Evolutionary conservation across 73 alveolate genomes (phyloP).

Genomic region (Paramecium sexaurelia): DNA sequence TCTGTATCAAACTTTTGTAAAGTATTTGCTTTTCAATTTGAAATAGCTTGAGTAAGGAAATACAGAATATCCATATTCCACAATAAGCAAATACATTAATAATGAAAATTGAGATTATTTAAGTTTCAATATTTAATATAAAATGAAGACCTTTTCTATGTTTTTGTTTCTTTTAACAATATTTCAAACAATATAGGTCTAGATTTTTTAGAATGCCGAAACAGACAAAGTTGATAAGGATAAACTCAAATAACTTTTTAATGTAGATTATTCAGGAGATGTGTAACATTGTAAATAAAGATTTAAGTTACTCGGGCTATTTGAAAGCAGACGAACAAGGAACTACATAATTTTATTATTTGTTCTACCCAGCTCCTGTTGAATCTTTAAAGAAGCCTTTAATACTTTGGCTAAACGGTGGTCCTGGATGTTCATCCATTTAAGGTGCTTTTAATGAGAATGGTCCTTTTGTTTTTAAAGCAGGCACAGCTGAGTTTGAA

Average conservation of each 20-base stretch:
- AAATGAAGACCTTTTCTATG: not conserved
- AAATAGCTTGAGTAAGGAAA: too few relatives aligned
- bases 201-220: not conserved
- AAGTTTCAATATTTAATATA: not conserved
- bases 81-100: not conserved
- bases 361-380: not conserved
- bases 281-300: not conserved
- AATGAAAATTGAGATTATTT: not conserved
- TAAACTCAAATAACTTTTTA: not conserved
- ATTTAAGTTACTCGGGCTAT: constrained; percentile 1
- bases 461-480: constrained; percentile 86
- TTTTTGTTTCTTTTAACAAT: not conserved
- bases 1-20: too few relatives aligned
- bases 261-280: not conserved
- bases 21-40: too few relatives aligned
- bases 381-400: constrained; percentile 70
- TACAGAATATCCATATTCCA: not conserved
- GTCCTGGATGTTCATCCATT: constrained; percentile 93
- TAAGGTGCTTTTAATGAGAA: constrained; percentile 87
- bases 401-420: constrained; percentile 94
- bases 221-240: not conserved
- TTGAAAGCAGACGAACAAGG: not conserved
- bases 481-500: constrained; percentile 15
- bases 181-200: not conserved
- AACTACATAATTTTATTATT: constrained; percentile 4